Evolutionary conservation across 2,329 filamentous ascomycete genomes (phyloP), one percentile per base, ranked within the genome.

Genomic region (Aspergillus quadrilineatus): DNA sequence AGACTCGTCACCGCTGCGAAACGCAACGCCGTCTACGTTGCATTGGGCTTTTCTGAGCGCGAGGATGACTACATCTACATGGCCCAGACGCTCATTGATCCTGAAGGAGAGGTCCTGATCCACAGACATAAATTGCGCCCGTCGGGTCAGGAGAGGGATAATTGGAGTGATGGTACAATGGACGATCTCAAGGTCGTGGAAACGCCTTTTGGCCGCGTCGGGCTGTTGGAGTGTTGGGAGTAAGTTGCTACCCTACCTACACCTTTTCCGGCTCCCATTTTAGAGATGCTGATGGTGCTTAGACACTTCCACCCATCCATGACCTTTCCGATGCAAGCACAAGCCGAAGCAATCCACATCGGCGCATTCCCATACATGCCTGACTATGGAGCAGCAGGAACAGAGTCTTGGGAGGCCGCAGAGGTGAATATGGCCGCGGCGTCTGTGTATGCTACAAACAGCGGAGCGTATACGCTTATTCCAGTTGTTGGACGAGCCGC

Each of bases 61-160:
- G 22, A 47, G 3, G 54, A 14, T 4, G 41, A 52, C 47, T 30
- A 39, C 8, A 41, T 56, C 7, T 56, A 42, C 43, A 56, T 56
- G 43, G 49, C 32, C 2, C 54, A 56, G n/a, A 32, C 48, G 4
- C n/a, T 56, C 12, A 48, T 52, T n/a, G 15, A 45, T 10, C 44
- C 55, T 7, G 37, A 32, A 8, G 55, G 55, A 6, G 45, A 57
- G 10, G 26, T 32, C 12, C 39, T 53, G 14, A 10, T 49, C 12
- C 45, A 29, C 15, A 29, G 50, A 5, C 45, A 53, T 5, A 57
- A 57, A 29, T 30, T 53, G 14, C 30, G 50, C 9, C 55, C 55
- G 4, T 49, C 55, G 1, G 49, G 34, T 6, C 26, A 30, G 9
- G 50, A 57, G 32, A 29, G 55, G 2, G 22, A 42, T 4, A 46